A percentile compares a stretch with the other conserved stretches of the same genome.
These are phyloP conservation scores for Globisporangium camurandrum DNA, from an alignment of 352 stramenopile genomes.

Conservation along the genomic window DNA sequence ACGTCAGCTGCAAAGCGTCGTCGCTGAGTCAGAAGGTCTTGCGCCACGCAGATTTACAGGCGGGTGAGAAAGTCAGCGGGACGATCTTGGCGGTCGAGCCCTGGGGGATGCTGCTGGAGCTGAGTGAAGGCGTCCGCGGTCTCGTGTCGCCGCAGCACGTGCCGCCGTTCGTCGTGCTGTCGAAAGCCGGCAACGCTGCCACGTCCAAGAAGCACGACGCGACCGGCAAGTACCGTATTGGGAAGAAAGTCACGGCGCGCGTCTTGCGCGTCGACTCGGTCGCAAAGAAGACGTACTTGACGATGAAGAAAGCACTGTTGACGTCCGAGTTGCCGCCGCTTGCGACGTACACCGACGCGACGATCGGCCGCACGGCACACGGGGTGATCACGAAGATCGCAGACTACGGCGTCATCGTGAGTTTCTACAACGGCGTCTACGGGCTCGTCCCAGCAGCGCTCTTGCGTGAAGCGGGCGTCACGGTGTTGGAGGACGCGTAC, in stretches of 20 bases:
- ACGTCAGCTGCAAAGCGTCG: conserved; percentile 73
- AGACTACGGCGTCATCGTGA: conserved; percentile 90
- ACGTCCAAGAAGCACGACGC: conserved; percentile 46
- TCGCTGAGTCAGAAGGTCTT: conserved; percentile 71
- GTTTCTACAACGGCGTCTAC: conserved; percentile 95
- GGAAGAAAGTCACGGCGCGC: conserved; percentile 67
- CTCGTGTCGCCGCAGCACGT: conserved; percentile 73
- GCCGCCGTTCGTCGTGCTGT: conserved; percentile 59
- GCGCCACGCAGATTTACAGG: conserved; percentile 68
- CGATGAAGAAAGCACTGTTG: conserved; percentile 83
- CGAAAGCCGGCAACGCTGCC: conserved; percentile 17
- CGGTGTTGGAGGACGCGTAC: conserved; percentile 81
- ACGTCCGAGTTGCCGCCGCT: conserved; percentile 72
- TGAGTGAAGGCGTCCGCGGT: conserved; percentile 79
- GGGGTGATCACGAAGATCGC: conserved; percentile 94
- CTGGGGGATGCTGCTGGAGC: conserved; percentile 80
- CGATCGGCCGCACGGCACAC: conserved; percentile 60
- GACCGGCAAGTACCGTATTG: conserved; percentile 71
- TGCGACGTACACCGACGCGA: conserved; percentile 64
- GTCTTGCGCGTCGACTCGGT: conserved; percentile 83
- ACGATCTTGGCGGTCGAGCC: conserved; percentile 78
- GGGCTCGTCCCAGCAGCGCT: conserved; percentile 85
- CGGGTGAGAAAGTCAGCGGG: conserved; percentile 64
- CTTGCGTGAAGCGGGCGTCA: conserved; percentile 77
- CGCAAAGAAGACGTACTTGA: conserved; percentile 90